A percentile compares a stretch with the other conserved stretches of the same genome.
Conservation (phyloP, 345 rosid genomes). For the Eutrema japonicum region DNA sequence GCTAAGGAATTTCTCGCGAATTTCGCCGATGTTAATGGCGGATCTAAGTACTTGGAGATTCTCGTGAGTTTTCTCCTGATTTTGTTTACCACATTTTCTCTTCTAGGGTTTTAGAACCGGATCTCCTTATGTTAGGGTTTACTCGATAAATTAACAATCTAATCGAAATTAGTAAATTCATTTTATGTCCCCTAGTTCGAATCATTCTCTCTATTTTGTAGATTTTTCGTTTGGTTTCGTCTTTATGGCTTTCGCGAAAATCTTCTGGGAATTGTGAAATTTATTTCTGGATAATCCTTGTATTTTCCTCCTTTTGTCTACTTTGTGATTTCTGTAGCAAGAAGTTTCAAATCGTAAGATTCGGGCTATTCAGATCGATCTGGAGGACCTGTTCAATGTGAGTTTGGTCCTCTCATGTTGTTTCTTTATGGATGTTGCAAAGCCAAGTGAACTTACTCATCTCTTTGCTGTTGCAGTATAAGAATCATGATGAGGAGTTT, state of each 20-base stretch:
- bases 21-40: constrained; percentile 70
- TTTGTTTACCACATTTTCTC: background rate
- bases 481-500: constrained; percentile 71
- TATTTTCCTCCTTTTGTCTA: constrained; percentile 19
- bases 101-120: constrained; percentile 22
- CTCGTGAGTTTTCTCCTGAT: constrained; percentile 61
- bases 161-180: background rate
- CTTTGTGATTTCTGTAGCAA: constrained; percentile 54
- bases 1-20: constrained; percentile 83
- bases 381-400: constrained; percentile 81
- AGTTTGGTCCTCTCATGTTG: background rate
- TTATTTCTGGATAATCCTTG: constrained; percentile 22
- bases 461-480: constrained; percentile 54
- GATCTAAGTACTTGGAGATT: constrained; percentile 76
- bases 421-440: constrained; percentile 23
- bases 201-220: background rate
- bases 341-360: constrained; percentile 79
- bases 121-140: constrained; percentile 30
- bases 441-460: constrained; percentile 14
- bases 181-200: background rate
- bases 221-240: background rate
- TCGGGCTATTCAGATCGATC: constrained; percentile 78
- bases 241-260: background rate
- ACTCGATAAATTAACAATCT: constrained; percentile 10
- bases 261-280: background rate